Percentiles rank a stretch among this genome's conserved stretches.
These are phyloP conservation scores for Sporobolomyces roseus DNA, from an alignment of 768 basidiomycete species.

Conservation along the genomic window DNA sequence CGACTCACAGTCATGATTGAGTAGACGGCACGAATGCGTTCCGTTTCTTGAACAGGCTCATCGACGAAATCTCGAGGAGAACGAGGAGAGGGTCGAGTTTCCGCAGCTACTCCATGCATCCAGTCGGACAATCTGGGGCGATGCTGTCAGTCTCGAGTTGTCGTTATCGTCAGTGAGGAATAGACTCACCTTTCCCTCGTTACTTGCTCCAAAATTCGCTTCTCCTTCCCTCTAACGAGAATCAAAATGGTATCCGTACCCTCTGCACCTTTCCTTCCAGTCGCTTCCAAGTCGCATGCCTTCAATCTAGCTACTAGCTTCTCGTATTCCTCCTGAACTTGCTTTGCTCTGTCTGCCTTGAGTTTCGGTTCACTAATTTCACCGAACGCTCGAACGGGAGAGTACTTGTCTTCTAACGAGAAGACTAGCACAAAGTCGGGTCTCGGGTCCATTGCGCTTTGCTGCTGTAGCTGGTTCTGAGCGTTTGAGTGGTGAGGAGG, in stretches of 20 bases:
- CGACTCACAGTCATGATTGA: constrained; percentile 57
- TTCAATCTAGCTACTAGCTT: constrained; percentile 62
- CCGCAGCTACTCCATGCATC: constrained; percentile 59
- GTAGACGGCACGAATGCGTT: constrained; percentile 75
- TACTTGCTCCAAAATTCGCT: constrained; percentile 62
- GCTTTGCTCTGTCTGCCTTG: constrained; percentile 56
- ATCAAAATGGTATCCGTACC: constrained; percentile 70
- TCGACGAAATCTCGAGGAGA: constrained; percentile 54
- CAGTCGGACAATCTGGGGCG: constrained; percentile 70
- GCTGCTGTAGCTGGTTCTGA: not conserved
- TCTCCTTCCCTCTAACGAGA: constrained; percentile 66
- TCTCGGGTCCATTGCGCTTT: constrained; percentile 8
- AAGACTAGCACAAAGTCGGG: constrained; percentile 37
- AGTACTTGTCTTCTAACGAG: constrained; percentile 11
- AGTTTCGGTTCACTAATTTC: not conserved
- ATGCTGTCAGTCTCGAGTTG: no score
- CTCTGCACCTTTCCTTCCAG: constrained; percentile 63
- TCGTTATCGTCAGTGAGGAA: not conserved
- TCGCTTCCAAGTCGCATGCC: constrained; percentile 63
- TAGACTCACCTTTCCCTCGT: constrained; percentile 67
- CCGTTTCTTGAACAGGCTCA: constrained; percentile 59
- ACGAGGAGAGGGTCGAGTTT: constrained; percentile 53
- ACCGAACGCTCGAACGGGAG: constrained; percentile 21
- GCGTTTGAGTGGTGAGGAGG: no score
- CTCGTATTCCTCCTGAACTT: constrained; percentile 67